These are phyloP conservation scores for Melanogaster broomeanus DNA, from an alignment of 768 basidiomycete genomes.

Conservation along the genomic window DNA sequence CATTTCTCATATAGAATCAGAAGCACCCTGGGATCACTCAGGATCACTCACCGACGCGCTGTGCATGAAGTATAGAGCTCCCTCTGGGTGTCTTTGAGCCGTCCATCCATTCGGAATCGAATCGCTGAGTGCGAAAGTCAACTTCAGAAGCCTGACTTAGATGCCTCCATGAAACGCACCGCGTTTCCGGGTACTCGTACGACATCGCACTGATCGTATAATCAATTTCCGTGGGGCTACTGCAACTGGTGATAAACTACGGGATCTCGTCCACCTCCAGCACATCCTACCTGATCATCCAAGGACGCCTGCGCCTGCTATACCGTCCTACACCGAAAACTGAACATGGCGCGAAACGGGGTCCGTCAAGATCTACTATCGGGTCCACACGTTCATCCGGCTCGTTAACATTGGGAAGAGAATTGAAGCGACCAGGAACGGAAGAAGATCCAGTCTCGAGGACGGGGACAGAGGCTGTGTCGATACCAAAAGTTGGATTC, in stretches of 20 bases:
- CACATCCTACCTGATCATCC: constrained; percentile 7
- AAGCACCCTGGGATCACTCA: background rate
- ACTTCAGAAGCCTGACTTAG: background rate
- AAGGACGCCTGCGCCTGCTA: background rate
- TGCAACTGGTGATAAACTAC: constrained; percentile 3
- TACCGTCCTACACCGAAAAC: constrained; percentile 11
- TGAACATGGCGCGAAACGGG: constrained; percentile 17
- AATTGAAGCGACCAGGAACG: background rate
- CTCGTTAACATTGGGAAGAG: constrained; percentile 4
- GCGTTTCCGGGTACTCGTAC: constrained; percentile 16
- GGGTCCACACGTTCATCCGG: no score
- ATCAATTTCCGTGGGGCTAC: background rate
- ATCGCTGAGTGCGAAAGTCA: constrained; percentile 7
- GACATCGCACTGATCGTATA: constrained; percentile 16
- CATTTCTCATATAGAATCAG: background rate
- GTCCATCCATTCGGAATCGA: constrained; percentile 42
- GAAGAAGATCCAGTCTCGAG: no score
- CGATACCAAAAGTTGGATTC: constrained; percentile 58
- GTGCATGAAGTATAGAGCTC: constrained; percentile 55
- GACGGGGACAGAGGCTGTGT: no score
- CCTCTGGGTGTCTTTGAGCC: no score
- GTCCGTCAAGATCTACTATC: background rate
- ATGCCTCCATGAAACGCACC: constrained; percentile 13
- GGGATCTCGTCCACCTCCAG: background rate
- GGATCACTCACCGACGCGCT: constrained; percentile 38